Percentiles rank a stretch among this genome's conserved stretches.
These are phyloP conservation scores for Oidium heveae DNA, from an alignment of 2,329 filamentous ascomycete genomes.

Conservation along the genomic window DNA sequence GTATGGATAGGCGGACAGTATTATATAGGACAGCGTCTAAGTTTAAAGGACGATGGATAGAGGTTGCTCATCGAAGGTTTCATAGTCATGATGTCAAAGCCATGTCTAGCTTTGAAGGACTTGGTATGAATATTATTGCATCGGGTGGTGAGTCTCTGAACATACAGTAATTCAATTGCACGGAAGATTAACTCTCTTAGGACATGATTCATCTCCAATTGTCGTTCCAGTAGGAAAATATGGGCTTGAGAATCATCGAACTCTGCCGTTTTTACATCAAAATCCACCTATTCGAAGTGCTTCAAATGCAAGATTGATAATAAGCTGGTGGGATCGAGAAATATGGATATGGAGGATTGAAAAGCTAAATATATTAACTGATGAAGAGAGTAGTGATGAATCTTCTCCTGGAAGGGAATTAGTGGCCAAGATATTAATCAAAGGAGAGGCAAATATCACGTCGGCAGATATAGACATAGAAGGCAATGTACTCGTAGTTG, in stretches of 20 bases:
- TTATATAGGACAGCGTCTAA: conserved; percentile 46
- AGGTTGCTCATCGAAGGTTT: conserved; percentile 63
- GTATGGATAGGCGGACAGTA: conserved; percentile 73
- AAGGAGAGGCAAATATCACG: conserved; percentile 62
- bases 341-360: conserved; percentile 54
- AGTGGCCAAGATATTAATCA: conserved; percentile 40
- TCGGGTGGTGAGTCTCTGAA: conserved; percentile 45
- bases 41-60: conserved; percentile 47
- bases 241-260: conserved; percentile 56
- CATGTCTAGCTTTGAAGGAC: conserved; percentile 72
- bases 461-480: conserved; percentile 46
- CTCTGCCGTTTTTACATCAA: conserved; percentile 65
- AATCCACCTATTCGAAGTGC: conserved; percentile 48
- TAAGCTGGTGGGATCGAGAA: conserved; percentile 83
- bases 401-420: conserved; percentile 29
- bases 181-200: conserved; percentile 21
- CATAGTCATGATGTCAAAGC: conserved; percentile 91
- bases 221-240: conserved; percentile 57
- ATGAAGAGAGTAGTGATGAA: conserved; percentile 17
- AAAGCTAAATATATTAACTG: conserved; percentile 4
- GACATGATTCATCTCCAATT: conserved; percentile 63
- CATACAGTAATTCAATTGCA: background rate
- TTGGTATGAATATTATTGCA: conserved; percentile 60
- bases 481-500: conserved; percentile 49
- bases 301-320: conserved; percentile 44